Evolutionary conservation across 805 yeast genomes (phyloP), one percentile per base, ranked within the genome.

Genomic region (Starmerella tilneyi): DNA sequence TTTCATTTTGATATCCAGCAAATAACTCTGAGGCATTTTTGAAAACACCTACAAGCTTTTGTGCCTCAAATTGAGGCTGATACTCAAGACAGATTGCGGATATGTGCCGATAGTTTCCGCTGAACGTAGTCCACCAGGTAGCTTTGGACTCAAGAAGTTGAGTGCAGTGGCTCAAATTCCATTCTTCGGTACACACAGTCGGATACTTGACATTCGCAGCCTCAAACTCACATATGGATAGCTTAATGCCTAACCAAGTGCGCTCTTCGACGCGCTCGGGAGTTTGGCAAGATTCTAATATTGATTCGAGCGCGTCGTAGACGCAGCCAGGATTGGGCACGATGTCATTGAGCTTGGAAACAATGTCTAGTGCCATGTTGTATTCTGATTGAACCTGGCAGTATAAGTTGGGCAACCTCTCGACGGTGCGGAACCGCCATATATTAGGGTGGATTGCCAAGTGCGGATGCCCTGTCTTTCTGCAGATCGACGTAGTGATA

Each of bases 51-150:
- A 52, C 22, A 2, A 45, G 38, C 22, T 21, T 17, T 6, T 42
- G 42, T 8, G 56, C 35, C 36, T 54, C 62, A 20, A 44, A 49
- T 9, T 50, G 51, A 1, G 52, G 54, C 22, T 44, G 49, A 39
- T 54, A 48, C 37, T 57, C 61, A 5, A 31, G 22, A 54, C 86
- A 81, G 0, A 78, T 63, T 2, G 68, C 65, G 2, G 73, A 65
- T 3, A 79, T 62, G 26, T 72, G 69, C 37, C 77, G 68, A 57
- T 74, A 79, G 54, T 79, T 73, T 0, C 84, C 84, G 50, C 78
- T 78, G 56, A 72, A 80, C 0, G 80, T 76, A 0, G 86, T 79
- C 89, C 89, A 81, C 71, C 79, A 75, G 52, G 79, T 81, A 0
- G 63, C 51, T 17, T 48, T 45, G 2, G 59, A 24, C 36, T 56